These are phyloP conservation scores for Hemisphaericaspora xylanilytica DNA, from an alignment of 1,139 yeast species.

Conservation along the genomic window DNA sequence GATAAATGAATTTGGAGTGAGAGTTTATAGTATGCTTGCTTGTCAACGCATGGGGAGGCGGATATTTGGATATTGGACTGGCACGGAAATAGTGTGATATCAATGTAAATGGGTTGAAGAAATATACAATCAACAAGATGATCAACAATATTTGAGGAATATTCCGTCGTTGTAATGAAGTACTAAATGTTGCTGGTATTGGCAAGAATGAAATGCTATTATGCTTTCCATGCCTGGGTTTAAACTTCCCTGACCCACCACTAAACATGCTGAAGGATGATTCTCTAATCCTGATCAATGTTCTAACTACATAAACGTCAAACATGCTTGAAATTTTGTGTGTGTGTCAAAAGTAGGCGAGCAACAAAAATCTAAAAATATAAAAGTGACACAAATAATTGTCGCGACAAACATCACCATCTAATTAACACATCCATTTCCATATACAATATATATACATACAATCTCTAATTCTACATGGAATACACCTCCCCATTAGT, in stretches of 20 bases:
- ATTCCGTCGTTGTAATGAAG: slow-evolving; percentile 18
- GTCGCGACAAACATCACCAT: too few species aligned
- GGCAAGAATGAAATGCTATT: slow-evolving; percentile 25
- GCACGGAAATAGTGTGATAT: slow-evolving; percentile 11
- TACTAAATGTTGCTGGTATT: slow-evolving; percentile 33
- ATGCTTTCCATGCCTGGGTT: slow-evolving; percentile 25
- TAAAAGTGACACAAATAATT: too few species aligned
- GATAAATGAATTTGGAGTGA: slow-evolving; percentile 55
- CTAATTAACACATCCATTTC: too few species aligned
- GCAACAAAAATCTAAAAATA: too few species aligned
- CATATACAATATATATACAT: too few species aligned
- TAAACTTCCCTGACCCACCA: slow-evolving; percentile 16
- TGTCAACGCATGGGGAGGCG: slow-evolving; percentile 36
- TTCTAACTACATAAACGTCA: too few species aligned
- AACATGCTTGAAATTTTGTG: too few species aligned
- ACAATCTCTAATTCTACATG: too few species aligned
- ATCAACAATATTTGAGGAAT: slow-evolving; percentile 17
- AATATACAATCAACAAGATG: slow-evolving; percentile 22
- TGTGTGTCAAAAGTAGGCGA: too few species aligned
- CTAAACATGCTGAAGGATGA: too few species aligned
- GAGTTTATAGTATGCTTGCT: slow-evolving; percentile 40
- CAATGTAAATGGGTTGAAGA: slow-evolving; percentile 24
- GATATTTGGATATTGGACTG: slow-evolving; percentile 20
- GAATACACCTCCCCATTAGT: too few species aligned
- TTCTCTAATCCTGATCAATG: too few species aligned